These are phyloP conservation scores for Linnemannia zychae DNA, from an alignment of 192 early-diverging fungal species.

Conservation along the genomic window DNA sequence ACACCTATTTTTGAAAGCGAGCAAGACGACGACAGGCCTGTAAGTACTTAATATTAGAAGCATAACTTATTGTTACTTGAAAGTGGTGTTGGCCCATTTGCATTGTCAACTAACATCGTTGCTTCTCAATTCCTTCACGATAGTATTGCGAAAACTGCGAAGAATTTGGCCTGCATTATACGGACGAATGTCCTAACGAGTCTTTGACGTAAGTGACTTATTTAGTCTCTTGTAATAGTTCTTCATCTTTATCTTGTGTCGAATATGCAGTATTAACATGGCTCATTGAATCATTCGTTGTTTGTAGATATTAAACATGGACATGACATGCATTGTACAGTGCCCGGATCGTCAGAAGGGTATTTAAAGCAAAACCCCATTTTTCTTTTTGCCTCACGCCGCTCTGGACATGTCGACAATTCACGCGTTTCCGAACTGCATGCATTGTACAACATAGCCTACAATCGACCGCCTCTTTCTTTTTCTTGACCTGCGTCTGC, in stretches of 20 bases:
- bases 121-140: not conserved
- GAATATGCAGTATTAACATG: not conserved
- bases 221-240: not conserved
- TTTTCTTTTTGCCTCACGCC: not conserved
- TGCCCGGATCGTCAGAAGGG: not conserved
- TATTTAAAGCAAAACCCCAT: too few species aligned
- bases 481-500: not conserved
- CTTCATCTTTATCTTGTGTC: too few species aligned
- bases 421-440: not conserved
- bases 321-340: too few species aligned
- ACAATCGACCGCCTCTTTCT: not conserved
- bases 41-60: too few species aligned
- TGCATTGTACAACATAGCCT: not conserved
- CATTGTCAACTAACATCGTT: not conserved
- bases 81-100: not conserved
- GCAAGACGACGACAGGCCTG: slow-evolving; percentile 56
- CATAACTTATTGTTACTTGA: too few species aligned
- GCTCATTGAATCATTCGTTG: not conserved
- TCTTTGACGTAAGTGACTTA: slow-evolving; percentile 42
- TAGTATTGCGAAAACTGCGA: slow-evolving; percentile 87
- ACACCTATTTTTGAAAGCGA: slow-evolving; percentile 15
- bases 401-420: not conserved
- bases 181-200: slow-evolving; percentile 76
- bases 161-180: slow-evolving; percentile 75
- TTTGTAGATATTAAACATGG: slow-evolving; percentile 22